Evolutionary conservation across 1,284 basidiomycete genomes (phyloP).

Genomic region (Bondarzewia mesenterica): DNA sequence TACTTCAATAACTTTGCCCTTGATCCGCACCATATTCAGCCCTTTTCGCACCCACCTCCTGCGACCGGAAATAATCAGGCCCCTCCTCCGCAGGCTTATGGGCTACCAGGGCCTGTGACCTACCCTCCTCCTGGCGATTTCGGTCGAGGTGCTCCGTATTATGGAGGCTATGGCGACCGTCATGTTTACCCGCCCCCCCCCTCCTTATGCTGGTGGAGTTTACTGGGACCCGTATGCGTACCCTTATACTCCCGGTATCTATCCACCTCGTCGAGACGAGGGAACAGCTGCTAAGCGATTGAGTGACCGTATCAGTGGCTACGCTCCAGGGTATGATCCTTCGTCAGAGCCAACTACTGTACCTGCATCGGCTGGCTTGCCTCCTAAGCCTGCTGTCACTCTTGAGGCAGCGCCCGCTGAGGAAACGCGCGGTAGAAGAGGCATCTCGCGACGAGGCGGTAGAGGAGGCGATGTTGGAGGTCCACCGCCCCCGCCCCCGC

Average conservation of each 20-base stretch:
- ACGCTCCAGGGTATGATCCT: constrained; percentile 45
- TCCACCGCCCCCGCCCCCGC: constrained; percentile 66
- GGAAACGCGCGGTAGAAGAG: constrained; percentile 13
- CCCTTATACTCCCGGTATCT: constrained; percentile 21
- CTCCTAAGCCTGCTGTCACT: constrained; percentile 63
- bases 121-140: constrained; percentile 35
- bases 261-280: constrained; percentile 48
- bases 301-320: constrained; percentile 72
- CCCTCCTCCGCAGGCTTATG: constrained; percentile 73
- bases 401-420: constrained; percentile 45
- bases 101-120: constrained; percentile 51
- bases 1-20: constrained; percentile 92
- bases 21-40: constrained; percentile 87
- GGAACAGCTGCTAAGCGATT: constrained; percentile 47
- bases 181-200: constrained; percentile 26
- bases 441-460: constrained; percentile 10
- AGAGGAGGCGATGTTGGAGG: constrained; percentile 30
- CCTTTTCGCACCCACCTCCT: constrained; percentile 70
- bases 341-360: constrained; percentile 33
- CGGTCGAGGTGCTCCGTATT: constrained; percentile 25
- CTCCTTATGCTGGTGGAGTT: constrained; percentile 24
- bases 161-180: background rate
- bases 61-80: constrained; percentile 54
- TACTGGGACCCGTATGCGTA: constrained; percentile 49
- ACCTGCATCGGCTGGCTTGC: constrained; percentile 61